Evolutionary conservation across 352 stramenopile genomes (phyloP).

Genomic region (Thalassiosira exigua): DNA sequence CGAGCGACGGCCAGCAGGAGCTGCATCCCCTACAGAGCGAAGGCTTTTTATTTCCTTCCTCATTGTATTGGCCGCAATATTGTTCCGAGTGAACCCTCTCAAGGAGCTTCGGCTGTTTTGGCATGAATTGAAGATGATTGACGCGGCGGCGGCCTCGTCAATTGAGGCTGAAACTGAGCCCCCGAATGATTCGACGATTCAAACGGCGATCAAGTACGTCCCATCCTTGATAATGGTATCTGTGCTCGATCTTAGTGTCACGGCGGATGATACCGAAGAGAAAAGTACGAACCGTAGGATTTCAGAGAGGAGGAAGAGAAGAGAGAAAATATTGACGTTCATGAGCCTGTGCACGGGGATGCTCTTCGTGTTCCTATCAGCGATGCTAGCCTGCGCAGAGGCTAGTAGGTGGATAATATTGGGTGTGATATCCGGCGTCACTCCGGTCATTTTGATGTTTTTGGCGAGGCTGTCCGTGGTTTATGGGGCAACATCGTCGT

Average conservation of each 20-base stretch:
- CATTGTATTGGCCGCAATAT: too few species aligned
- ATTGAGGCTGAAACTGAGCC: neutral
- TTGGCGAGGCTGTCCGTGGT: conserved; percentile 20
- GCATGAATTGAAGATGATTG: neutral
- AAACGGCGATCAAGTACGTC: conserved; percentile 17
- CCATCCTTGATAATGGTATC: neutral
- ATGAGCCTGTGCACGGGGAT: conserved; percentile 1
- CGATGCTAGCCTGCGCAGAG: conserved; percentile 16
- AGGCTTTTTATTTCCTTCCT: too few species aligned
- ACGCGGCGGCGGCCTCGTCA: neutral
- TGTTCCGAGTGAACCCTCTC: too few species aligned
- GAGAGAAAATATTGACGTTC: conserved; percentile 3
- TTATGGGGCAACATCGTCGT: neutral
- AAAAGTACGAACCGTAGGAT: conserved; percentile 7
- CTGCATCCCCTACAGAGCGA: too few species aligned
- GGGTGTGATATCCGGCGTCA: conserved; percentile 1
- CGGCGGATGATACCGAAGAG: conserved; percentile 9
- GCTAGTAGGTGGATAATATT: conserved; percentile 19
- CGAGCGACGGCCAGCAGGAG: too few species aligned
- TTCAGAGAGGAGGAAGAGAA: neutral
- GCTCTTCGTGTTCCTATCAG: conserved; percentile 22
- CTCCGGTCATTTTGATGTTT: conserved; percentile 22
- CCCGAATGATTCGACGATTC: neutral
- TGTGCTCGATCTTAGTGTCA: neutral
- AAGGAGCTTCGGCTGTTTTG: too few species aligned